Evolutionary conservation across 2,329 filamentous ascomycete species (phyloP), one percentile per base, ranked within the genome.

Genomic region (Lasiodiplodia citricola): DNA sequence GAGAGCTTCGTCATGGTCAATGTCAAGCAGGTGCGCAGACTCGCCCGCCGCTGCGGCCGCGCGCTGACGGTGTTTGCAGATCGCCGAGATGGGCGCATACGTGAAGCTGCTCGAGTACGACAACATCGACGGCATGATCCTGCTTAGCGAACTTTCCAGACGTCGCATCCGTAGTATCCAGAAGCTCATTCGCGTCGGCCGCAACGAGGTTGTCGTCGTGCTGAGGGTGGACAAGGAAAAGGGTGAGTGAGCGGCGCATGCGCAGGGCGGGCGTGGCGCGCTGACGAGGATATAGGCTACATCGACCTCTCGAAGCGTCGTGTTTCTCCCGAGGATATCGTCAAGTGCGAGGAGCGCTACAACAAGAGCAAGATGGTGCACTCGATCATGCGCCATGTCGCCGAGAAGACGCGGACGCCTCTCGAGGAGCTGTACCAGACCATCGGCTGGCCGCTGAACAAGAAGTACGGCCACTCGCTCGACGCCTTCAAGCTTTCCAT

Each of bases 1-100:
- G 96, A 99, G 85, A 97, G 93, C 87, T 98, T 97, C 84, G 96
- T 99, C 80, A 99, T 99, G 96, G 96, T 99, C 81, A 99, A 98
- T 83, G 96, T 98, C 77, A 97, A 97, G 89, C 94, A 97, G 90
- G 92, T 94, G 51, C 65, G 44, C 65, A 60, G 37, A 4, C 51
- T 21, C 28, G 6, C 28, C 31, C n/a, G 35, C 25, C 21, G 38
- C 35, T 47, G 44, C 7, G n/a, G 18, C 31, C 63, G 28, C 18
- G 47, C 21, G 50, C 60, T 58, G 37, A 71, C 56, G 10, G 16
- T 13, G 31, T 50, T 23, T 47, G 56, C 21, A 96, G 92, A 99
- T 99, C 80, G 96, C 96, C 82, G 96, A 99, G 84, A 99, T 99
- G 96, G 96, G 96, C 82, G 96, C 96, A 77, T 99, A 99, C 82